phyloP scores from a whole-genome alignment of 768 basidiomycete genomes.

The Psilocybe tampanensis region DNA sequence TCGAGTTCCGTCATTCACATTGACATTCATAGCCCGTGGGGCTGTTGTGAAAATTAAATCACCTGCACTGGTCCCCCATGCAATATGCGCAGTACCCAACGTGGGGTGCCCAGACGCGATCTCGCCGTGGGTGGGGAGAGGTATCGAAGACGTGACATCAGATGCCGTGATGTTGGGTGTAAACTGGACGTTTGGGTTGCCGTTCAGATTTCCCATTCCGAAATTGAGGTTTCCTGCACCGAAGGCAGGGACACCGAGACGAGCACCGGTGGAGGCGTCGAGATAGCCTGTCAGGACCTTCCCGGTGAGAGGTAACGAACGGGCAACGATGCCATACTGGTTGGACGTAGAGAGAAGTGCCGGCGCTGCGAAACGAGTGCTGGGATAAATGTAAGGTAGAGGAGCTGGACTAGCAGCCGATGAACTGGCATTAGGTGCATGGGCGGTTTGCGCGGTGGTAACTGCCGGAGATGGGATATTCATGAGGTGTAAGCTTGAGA shows the following conservation, averaged over 20 bases:
- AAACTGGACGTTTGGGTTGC: conserved; percentile 78
- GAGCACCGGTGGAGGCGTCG: conserved; percentile 61
- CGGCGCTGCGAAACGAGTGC: conserved; percentile 5
- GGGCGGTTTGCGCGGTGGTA: conserved; percentile 13
- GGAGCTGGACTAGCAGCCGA: not conserved
- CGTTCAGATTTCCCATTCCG: conserved; percentile 32
- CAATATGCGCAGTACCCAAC: conserved; percentile 50
- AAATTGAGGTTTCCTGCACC: not conserved
- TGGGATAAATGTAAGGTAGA: not conserved
- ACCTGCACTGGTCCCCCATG: conserved; percentile 77
- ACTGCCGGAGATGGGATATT: conserved; percentile 32
- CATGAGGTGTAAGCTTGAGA: conserved; percentile 64
- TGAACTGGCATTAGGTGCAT: not conserved
- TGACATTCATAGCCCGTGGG: conserved; percentile 57
- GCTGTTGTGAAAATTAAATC: conserved; percentile 65
- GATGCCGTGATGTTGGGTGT: conserved; percentile 66
- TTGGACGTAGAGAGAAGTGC: conserved; percentile 65
- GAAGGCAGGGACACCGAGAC: conserved; percentile 36
- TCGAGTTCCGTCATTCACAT: conserved; percentile 32
- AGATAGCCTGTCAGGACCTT: conserved; percentile 72
- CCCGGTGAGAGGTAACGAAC: conserved; percentile 71
- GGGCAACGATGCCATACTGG: conserved; percentile 70
- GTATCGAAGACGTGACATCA: conserved; percentile 32
- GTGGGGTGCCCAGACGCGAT: conserved; percentile 40
- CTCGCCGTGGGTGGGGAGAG: conserved; percentile 31